Evolutionary conservation across 495 filamentous ascomycete species (phyloP), one percentile per base, ranked within the genome.

Genomic region (Peziza echinospora): DNA sequence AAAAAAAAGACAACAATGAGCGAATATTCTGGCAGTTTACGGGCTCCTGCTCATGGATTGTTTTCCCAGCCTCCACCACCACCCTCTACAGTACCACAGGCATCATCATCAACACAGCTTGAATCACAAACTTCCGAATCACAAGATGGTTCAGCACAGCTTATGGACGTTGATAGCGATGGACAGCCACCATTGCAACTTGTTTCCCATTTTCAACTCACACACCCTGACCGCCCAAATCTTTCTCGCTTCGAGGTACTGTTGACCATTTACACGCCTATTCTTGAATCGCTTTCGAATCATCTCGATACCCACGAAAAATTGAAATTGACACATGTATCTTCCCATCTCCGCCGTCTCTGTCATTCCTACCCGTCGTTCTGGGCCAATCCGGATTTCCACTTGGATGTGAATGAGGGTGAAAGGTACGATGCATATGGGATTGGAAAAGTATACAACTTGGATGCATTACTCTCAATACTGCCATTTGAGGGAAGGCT

Each of bases 401-500:
- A 56, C 17, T 47, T 59, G 13, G 44, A 45, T 13, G 56, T 58
- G 17, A 46, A 49, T 28, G 56, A 59, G 46, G 47, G 51, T 25
- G 49, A 50, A 25, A 46, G 48, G 5, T 56, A 56, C 43, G 56
- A 59, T 42, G 50, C 56, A 23, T 59, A 59, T 47, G 52, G 53
- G 37, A 39, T 56, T 21, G 56, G 56, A n/a, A 59, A 56, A 5
- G 56, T 59, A 43, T 59, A 59, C 44, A 59, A 59, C 49, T 43
- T 59, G 23, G 56, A 59, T 44, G 26, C 43, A 24, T 53, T 59
- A n/a, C 48, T 59, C 40, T 49, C 57, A 21, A 50, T 47, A 21
- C 34, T 59, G 5, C 48, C 56, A 26, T 49, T 59, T 26, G 56
- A 59, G 30, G 96, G 54, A 23, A 49, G 56, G 21, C 58, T 59